Base-by-base conservation (phyloP, 1,139 yeast genomes). In the Candida mesenterica region DNA sequence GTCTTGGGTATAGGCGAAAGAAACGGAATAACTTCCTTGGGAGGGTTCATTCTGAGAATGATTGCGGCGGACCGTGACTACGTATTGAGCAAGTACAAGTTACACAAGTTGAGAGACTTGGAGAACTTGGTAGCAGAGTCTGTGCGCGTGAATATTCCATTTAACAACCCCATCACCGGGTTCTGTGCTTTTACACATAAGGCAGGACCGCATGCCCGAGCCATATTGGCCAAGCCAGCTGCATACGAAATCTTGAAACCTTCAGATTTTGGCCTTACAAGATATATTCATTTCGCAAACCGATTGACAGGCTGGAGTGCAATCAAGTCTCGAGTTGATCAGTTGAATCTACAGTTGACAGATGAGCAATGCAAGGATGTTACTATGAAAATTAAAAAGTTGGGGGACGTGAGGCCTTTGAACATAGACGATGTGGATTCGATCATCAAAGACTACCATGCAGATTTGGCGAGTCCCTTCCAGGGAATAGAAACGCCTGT, bases 21-120 rank as follows among this genome's bases (percentile, higher is more conserved):
- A 59, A 75, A 75, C 52, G 81, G 81, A 43, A 75, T 75, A 48
- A 76, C 79, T 24, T 79, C 81, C 15, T 60, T 75, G 44, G 79
- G 80, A 37, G 81, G 79, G n/a, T 68, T 75, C 48, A 75, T 75
- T 77, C 79, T 80, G 27, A 63, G 80, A 53, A 75, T 75, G 80
- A 75, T 75, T 46, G 77, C 78, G 37, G 78, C 80, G 33, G 77
- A 74, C 53, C 68, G 80, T 41, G 77, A 72, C 42, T 75, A 75
- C 49, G 80, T 75, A 36, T 62, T 73, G 49, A 72, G 78, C 44
- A 75, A 75, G 56, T 75, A 75, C 55, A 73, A 74, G 52, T 62
- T 75, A 42, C 67, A 66, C 49, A 73, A 75, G 56, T 66, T 75
- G 44, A 66, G 80, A 58, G 79, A 75, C 44, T 59, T 75, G 51